Evolutionary conservation across 306 rosid genomes (phyloP).

Genomic region (Ziziphus jujuba): DNA sequence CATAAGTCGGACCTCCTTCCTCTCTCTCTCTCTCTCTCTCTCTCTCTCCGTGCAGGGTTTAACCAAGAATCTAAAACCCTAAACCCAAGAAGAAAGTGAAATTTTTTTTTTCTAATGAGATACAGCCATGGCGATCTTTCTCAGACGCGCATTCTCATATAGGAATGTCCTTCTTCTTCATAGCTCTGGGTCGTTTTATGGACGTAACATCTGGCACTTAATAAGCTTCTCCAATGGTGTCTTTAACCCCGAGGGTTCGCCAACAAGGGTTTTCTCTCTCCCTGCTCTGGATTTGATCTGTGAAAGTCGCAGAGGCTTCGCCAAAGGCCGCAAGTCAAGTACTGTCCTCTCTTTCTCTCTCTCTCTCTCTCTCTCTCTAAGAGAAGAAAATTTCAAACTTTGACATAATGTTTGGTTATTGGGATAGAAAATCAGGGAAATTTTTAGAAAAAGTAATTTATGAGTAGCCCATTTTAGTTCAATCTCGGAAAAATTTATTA

Average conservation of each 20-base stretch:
- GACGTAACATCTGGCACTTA: conserved; percentile 18
- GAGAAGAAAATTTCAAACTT: background rate
- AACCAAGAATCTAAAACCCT: conserved; percentile 32
- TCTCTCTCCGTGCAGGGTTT: conserved; percentile 15
- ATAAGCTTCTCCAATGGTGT: conserved; percentile 17
- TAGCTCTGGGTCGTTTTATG: conserved; percentile 30
- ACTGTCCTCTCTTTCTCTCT: conserved; percentile 12
- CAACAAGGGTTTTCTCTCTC: conserved; percentile 25
- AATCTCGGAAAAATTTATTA: no score
- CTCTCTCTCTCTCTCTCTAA: conserved; percentile 3
- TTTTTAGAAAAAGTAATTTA: no score
- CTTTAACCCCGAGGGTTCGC: conserved; percentile 12
- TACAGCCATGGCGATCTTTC: conserved; percentile 48
- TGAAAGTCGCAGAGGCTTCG: conserved; percentile 76
- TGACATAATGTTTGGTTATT: background rate
- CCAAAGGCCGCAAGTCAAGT: conserved; percentile 88
- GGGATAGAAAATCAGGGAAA: background rate
- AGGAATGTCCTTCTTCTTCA: conserved; percentile 49
- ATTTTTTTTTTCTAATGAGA: background rate
- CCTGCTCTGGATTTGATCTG: conserved; percentile 39
- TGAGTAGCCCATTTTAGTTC: no score
- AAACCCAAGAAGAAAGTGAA: background rate
- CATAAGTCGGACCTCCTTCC: background rate
- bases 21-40: background rate
- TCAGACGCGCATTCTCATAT: conserved; percentile 54